A percentile compares a stretch with the other conserved stretches of the same genome.
These are phyloP conservation scores for Phytophthora aleatoria DNA, from an alignment of 352 stramenopile species.

Conservation along the genomic window DNA sequence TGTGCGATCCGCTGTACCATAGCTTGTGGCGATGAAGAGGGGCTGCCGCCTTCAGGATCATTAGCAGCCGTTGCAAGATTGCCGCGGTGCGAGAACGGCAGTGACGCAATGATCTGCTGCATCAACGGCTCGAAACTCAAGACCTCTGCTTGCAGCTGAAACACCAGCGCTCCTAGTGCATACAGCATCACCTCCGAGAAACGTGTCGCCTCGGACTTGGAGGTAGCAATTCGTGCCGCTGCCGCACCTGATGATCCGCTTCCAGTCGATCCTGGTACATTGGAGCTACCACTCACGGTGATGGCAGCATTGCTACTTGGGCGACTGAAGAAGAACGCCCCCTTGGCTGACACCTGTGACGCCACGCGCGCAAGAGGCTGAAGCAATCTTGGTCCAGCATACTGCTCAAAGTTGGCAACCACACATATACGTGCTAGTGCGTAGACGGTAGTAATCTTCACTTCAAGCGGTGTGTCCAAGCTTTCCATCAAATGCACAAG, in stretches of 20 bases:
- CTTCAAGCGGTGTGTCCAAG: slow-evolving; percentile 81
- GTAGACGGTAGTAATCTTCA: slow-evolving; percentile 79
- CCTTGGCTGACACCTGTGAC: slow-evolving; percentile 75
- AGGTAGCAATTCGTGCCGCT: slow-evolving; percentile 52
- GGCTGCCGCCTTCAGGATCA: slow-evolving; percentile 17
- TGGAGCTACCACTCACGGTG: slow-evolving; percentile 12
- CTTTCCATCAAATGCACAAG: slow-evolving; percentile 94
- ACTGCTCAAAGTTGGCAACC: slow-evolving; percentile 78
- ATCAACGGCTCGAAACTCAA: slow-evolving; percentile 78
- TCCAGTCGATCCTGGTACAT: slow-evolving; percentile 12
- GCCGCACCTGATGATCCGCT: slow-evolving; percentile 20
- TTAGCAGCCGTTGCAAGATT: slow-evolving; percentile 25
- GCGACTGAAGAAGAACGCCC: slow-evolving; percentile 63
- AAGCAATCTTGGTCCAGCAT: slow-evolving; percentile 74
- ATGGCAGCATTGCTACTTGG: slow-evolving; percentile 36
- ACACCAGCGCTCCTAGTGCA: slow-evolving; percentile 69
- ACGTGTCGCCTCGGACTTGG: slow-evolving; percentile 65
- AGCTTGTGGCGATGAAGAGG: slow-evolving; percentile 40
- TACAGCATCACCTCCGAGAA: slow-evolving; percentile 85
- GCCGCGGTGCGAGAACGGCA: slow-evolving; percentile 49
- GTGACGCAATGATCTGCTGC: slow-evolving; percentile 58
- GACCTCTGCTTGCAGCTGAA: slow-evolving; percentile 75
- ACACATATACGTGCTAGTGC: slow-evolving; percentile 68
- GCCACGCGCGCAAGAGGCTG: slow-evolving; percentile 74
- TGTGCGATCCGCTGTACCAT: slow-evolving; percentile 60